These are phyloP conservation scores for Arabis hirsuta DNA, from an alignment of 345 rosid genomes.

Conservation along the genomic window DNA sequence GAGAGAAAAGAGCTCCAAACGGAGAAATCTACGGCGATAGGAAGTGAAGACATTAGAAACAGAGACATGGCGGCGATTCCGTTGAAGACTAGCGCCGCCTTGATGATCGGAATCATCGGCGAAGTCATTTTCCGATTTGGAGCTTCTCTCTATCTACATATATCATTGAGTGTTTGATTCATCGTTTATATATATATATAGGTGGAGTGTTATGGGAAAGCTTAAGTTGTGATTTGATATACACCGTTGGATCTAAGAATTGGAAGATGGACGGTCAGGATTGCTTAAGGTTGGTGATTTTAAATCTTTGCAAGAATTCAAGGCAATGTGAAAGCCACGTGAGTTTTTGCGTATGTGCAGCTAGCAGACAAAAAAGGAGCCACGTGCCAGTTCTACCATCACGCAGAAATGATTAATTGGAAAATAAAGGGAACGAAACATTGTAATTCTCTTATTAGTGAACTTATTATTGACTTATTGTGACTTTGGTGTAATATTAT, in stretches of 20 bases:
- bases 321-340: no score
- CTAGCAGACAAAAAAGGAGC: no score
- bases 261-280: constrained; percentile 2
- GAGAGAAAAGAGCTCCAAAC: no score
- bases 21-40: constrained; percentile 35
- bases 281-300: not conserved
- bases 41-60: constrained; percentile 45
- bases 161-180: not conserved
- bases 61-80: constrained; percentile 46
- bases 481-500: no score
- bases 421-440: no score
- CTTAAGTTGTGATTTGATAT: not conserved
- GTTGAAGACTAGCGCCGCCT: constrained; percentile 40
- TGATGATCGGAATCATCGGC: constrained; percentile 38
- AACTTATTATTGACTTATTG: no score
- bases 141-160: not conserved
- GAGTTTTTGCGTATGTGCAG: no score
- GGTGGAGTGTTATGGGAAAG: constrained; percentile 18
- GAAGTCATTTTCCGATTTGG: constrained; percentile 21
- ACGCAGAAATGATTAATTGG: no score
- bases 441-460: no score
- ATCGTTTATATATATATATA: constrained; percentile 27
- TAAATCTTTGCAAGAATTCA: no score
- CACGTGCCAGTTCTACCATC: no score
- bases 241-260: constrained; percentile 33